Evolutionary conservation across 805 yeast species (phyloP), one percentile per base, ranked within the genome.

Genomic region (Lipomyces yamadae): DNA sequence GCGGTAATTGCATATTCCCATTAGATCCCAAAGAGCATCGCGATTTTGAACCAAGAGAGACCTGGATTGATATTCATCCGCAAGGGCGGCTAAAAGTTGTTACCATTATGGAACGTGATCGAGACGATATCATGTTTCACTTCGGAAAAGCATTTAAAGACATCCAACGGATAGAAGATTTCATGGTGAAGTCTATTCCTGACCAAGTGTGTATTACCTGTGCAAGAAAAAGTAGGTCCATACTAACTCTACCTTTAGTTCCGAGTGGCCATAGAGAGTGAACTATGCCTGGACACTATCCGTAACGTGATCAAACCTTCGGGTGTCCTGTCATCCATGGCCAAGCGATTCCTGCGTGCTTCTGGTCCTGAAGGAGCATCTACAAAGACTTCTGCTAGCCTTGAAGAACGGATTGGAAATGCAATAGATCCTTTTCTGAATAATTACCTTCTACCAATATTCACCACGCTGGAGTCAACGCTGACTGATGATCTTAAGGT

Each of bases 91-190:
- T 95, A 2, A 76, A 84, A 58, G 77, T 92, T 2, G 87, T 87
- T 72, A 81, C 93, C 2, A 87, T 91, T 0, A 85, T 91, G 71
- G 98, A 93, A 74, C 84, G 86, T 61, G 97, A 93, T 72, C 83
- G 87, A 58, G 85, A 85, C 52, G 97, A 93, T 77, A 92, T 96
- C 0, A 78, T 91, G 7, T 94, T 90, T 73, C 89, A 88, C 57
- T 83, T 94, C 77, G 96, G 96, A 0, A 84, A 88, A 70, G 88
- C 94, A 0, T 85, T 88, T 72, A 80, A 94, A 69, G 83, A 87
- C 1, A 79, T 94, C 35, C 78, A 82, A 39, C 82, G 92, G 67
- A 82, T 88, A 0, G 86, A 87, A 75, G 89, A 89, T 62, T 84
- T 90, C 64, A 85, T 89, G 65, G 83, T 90, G 60, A 85, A 87